Base-by-base conservation (phyloP, 2,329 filamentous ascomycete genomes). In the Monosporascus sp. region DNA sequence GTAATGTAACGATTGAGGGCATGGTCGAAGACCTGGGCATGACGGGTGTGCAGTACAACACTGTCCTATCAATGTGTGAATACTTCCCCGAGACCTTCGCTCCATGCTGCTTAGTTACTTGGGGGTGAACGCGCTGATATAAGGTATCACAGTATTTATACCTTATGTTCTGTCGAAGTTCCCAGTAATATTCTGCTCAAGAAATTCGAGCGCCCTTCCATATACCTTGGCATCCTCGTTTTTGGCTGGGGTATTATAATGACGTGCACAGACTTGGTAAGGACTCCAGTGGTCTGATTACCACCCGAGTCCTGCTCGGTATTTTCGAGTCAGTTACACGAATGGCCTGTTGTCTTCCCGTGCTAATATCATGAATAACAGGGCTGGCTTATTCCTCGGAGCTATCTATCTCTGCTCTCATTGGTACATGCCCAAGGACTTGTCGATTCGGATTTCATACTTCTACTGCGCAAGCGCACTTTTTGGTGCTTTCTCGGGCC, bases 181-280 rank as follows among this genome's bases (percentile, higher is more conserved):
- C 65, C 85, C 27, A 86, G 82, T 44, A 88, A 89, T 61, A 69
- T 87, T 27, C 66, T 88, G 14, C 77, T 88, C 46, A 88, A 88
- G 63, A 77, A 76, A 6, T 72, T 86, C 58, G 63, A 55, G 22
- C 75, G 80, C 0, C 86, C 86, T 0, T 83, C 80, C 25, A 67
- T 85, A 38, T 89, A 88, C 61, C 74, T 88, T 43, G 82, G 85
- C 0, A 68, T 76, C 2, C 86, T 88, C 55, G 87, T 89, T 75
- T 66, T 82, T 3, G 65, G 77, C 9, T 77, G 65, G 65, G 64
- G 62, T 15, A 47, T 65, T n/a, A 58, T 62, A 47, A 62, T 66
- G 63, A 65, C 62, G 2, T 50, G 60, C 1, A 60, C 60, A 18
- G 62, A 62, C 1, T 38, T 70, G 9, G 64, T 7, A 46, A 58